phyloP scores from a whole-genome alignment of 176 grass and related monocot genomes.

The Leersia perrieri region DNA sequence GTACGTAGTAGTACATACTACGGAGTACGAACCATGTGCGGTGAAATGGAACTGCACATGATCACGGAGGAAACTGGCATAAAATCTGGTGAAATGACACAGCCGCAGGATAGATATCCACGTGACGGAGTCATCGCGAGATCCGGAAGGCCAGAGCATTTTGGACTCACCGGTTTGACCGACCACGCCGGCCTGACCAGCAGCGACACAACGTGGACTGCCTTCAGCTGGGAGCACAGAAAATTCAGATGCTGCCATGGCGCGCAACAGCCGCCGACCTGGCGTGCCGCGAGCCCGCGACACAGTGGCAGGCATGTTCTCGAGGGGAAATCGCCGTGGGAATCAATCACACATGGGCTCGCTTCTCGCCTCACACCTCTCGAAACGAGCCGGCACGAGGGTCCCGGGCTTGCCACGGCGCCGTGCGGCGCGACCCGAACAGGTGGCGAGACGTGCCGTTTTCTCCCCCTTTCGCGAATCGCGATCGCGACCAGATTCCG shows the following conservation, averaged over 20 bases:
- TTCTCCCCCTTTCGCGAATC: no score
- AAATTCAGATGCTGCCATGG: neutral
- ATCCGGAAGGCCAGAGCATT: neutral
- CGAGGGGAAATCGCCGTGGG: neutral
- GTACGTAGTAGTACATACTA: no score
- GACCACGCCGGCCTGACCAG: neutral
- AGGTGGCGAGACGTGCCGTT: neutral
- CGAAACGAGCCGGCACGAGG: neutral
- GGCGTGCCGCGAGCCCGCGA: neutral
- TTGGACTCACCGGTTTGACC: conserved; percentile 9
- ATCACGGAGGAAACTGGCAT: neutral
- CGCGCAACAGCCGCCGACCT: no score
- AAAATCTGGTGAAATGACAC: neutral
- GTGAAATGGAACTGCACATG: neutral
- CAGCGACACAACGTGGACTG: neutral
- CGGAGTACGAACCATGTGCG: neutral
- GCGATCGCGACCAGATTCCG: neutral
- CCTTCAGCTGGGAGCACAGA: neutral
- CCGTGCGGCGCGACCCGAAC: no score
- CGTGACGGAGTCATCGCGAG: neutral
- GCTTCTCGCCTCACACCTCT: no score
- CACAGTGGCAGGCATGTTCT: neutral
- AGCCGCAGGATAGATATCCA: neutral
- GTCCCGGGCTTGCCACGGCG: neutral
- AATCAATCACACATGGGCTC: neutral